Base-by-base conservation (phyloP, 1,139 yeast genomes). In the Taphrina sp. region DNA sequence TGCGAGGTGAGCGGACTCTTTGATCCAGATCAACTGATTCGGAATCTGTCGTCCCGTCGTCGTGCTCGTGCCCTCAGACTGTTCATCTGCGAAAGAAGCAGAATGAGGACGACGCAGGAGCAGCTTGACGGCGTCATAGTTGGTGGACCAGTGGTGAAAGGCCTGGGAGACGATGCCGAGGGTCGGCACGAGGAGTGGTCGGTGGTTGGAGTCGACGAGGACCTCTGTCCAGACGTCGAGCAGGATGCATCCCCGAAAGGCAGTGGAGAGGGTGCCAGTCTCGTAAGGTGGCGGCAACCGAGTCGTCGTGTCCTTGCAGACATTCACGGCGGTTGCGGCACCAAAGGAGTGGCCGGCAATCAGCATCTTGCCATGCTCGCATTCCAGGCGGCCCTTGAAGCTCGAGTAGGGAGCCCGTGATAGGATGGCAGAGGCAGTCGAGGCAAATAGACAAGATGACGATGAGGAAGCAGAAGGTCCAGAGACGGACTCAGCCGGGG, bases 1-100 rank as follows among this genome's bases (percentile, higher is more conserved):
- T 10, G 63, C 61, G 36, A 60, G 63, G 43, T 61, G 64, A 38
- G 72, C 61, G 56, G 73, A 72, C 3, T 70, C 65, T n/a, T 39
- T 38, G 19, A 59, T 33, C 20, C 61, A 52, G 31, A 26, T 12
- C 31, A 7, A 12, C 31, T 26, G 7, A 12, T 26, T 26, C 10
- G 31, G 31, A 26, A 12, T 7, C 12, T 26, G 31, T 26, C 12
- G 7, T 26, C 10, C 12, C 7, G 31, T 26, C n/a, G n/a, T n/a
- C n/a, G n/a, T n/a, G n/a, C n/a, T n/a, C n/a, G n/a, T n/a, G 5
- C 37, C 57, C 23, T 55, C 41, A 35, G 22, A 31, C 16, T 10
- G 57, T 39, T 26, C 49, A 4, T 39, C 23, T 26, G 47, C 14
- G n/a, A n/a, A n/a, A n/a, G n/a, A n/a, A n/a, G n/a, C n/a, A n/a